Base-by-base conservation (phyloP, 139 green algal species). In the Chlamydomonas schloesseri region DNA sequence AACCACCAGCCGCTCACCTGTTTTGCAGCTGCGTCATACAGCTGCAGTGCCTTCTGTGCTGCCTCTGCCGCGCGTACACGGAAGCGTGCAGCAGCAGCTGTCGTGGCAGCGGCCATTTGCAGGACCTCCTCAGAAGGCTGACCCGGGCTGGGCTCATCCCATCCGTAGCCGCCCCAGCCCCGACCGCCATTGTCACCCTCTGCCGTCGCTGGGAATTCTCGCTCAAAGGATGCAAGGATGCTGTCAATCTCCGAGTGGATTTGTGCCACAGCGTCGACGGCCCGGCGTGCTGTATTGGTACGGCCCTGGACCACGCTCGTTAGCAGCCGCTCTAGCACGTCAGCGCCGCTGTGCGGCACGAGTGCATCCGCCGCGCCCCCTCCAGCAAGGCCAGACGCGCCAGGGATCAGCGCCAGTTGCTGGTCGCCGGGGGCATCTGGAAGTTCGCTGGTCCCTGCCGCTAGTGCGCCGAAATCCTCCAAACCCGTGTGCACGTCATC, bases 1-100 rank as follows among this genome's bases (percentile, higher is more conserved):
- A 3, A 3, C 3, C 62, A 69, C 2, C 67, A 42, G 4, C 1
- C 37, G 15, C 60, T 14, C 29, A 85, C 79, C 79, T 85, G 79
- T 47, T 85, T 85, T 0, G 79, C 79, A 29, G 79, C 65, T 33
- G 57, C 72, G 79, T 85, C 79, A n/a, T 85, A 85, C 18, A 57
- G 28, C 28, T 85, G 79, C 47, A 85, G 57, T 13, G 79, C 79
- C 37, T 15, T 15, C 68, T 85, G 57, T 15, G 79, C 79, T 3
- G 79, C 79, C 55, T 85, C 67, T 15, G 79, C 79, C 6, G 79
- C 79, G 0, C 79, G 47, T 3, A 85, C 47, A 20, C 79, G 79
- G 60, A 76, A 85, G 15, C 79, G 57, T 2, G 67, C 64, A n/a
- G 79, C 79, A 10, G 79, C 79, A 0, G 79, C 21, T 11, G 79